Conservation (phyloP, 495 filamentous ascomycete genomes). For the Neurospora sp. region DNA sequence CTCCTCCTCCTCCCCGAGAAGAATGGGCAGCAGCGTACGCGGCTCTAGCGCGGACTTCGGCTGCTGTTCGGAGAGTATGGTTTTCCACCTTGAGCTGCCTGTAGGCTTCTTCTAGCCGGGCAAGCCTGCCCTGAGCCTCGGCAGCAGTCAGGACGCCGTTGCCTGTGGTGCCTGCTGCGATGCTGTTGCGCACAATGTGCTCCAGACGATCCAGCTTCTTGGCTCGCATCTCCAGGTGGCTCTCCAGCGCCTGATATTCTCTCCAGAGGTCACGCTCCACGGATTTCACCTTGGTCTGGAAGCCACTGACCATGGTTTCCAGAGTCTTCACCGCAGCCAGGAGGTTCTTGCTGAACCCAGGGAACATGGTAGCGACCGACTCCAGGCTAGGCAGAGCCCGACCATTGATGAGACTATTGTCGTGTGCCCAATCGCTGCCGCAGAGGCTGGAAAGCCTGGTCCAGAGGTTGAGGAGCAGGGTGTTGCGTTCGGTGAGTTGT, state of each 20-base stretch:
- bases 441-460: constrained; percentile 77
- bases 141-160: constrained; percentile 13
- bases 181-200: constrained; percentile 50
- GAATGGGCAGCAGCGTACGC: constrained; percentile 15
- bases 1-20: constrained; percentile 17
- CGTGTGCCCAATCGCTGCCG: constrained; percentile 83
- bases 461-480: constrained; percentile 77
- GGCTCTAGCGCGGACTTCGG: constrained; percentile 32
- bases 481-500: constrained; percentile 81
- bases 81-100: constrained; percentile 77
- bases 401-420: constrained; percentile 80
- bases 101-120: constrained; percentile 68
- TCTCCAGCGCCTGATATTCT: constrained; percentile 82
- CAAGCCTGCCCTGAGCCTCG: constrained; percentile 46
- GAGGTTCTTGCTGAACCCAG: constrained; percentile 81
- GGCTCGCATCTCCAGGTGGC: constrained; percentile 62
- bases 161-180: constrained; percentile 33
- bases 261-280: constrained; percentile 83
- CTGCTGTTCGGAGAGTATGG: constrained; percentile 53
- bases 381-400: constrained; percentile 71
- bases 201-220: constrained; percentile 87
- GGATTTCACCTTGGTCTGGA: constrained; percentile 68
- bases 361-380: constrained; percentile 66
- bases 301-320: constrained; percentile 69
- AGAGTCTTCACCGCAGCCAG: constrained; percentile 79